A percentile compares a stretch with the other conserved stretches of the same genome.
phyloP scores from a whole-genome alignment of 2,329 filamentous ascomycete genomes.

The Leptographium radiaticola region DNA sequence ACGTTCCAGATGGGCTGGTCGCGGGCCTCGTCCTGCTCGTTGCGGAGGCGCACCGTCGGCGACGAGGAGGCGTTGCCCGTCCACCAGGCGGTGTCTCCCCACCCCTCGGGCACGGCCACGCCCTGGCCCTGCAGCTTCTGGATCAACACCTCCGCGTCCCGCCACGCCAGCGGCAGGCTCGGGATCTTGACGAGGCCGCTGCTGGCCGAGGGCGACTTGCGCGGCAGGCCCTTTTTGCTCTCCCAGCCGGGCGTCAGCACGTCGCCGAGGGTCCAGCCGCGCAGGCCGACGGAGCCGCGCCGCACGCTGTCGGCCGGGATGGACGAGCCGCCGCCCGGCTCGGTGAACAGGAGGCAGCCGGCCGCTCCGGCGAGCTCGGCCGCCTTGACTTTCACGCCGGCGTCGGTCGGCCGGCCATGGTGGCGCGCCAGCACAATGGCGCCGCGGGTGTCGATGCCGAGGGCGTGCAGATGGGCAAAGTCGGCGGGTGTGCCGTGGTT shows the following conservation, averaged over 20 bases:
- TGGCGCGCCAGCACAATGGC: slow-evolving; percentile 77
- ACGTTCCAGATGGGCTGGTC: slow-evolving; percentile 87
- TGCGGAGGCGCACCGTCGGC: slow-evolving; percentile 68
- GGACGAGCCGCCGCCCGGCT: slow-evolving; percentile 64
- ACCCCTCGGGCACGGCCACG: slow-evolving; percentile 50
- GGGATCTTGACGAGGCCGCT: slow-evolving; percentile 70
- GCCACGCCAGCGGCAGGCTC: slow-evolving; percentile 79
- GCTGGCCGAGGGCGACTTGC: slow-evolving; percentile 57
- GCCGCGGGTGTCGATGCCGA: slow-evolving; percentile 60
- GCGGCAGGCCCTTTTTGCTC: slow-evolving; percentile 48
- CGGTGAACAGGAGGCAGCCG: slow-evolving; percentile 86
- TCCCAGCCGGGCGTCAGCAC: slow-evolving; percentile 84
- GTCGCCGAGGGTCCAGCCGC: slow-evolving; percentile 76
- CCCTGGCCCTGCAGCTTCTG: slow-evolving; percentile 66
- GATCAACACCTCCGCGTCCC: slow-evolving; percentile 71
- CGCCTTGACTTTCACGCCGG: slow-evolving; percentile 74
- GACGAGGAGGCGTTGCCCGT: slow-evolving; percentile 60
- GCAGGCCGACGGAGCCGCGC: slow-evolving; percentile 66
- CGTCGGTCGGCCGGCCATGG: slow-evolving; percentile 59
- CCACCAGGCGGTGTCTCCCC: slow-evolving; percentile 76
- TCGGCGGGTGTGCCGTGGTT: slow-evolving; percentile 84
- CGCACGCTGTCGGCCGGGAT: slow-evolving; percentile 76
- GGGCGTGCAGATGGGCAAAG: slow-evolving; percentile 58
- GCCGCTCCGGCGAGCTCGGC: slow-evolving; percentile 76
- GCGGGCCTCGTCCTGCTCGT: slow-evolving; percentile 72